Evolutionary conservation across 495 filamentous ascomycete species (phyloP).

Genomic region (Umbilicaria muhlenbergii): DNA sequence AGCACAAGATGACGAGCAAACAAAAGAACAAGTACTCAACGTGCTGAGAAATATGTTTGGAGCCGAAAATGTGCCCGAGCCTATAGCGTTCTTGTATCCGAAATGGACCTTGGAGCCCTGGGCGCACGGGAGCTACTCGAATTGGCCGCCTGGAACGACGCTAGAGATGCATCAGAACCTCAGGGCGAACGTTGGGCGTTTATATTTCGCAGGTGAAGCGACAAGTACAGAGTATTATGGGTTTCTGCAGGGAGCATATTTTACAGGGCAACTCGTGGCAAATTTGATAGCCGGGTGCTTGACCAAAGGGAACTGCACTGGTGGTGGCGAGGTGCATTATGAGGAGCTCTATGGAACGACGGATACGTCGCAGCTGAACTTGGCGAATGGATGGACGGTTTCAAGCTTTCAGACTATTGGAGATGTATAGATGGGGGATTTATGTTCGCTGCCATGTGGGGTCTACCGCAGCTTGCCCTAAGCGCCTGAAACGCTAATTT

Average conservation of each 20-base stretch:
- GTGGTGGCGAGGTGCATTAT: constrained; percentile 18
- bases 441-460: too few relatives aligned
- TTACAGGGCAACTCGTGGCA: constrained; percentile 41
- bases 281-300: constrained; percentile 32
- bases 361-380: constrained; percentile 12
- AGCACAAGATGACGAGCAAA: constrained; percentile 42
- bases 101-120: constrained; percentile 53
- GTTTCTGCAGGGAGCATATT: constrained; percentile 55
- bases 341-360: constrained; percentile 18
- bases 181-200: constrained; percentile 44
- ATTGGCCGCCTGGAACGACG: constrained; percentile 53
- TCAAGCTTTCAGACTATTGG: constrained; percentile 10
- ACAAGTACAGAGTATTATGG: constrained; percentile 56
- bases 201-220: constrained; percentile 62
- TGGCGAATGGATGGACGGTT: constrained; percentile 20
- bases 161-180: constrained; percentile 60
- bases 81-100: constrained; percentile 53
- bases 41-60: constrained; percentile 56
- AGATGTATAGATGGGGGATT: not conserved
- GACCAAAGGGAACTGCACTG: constrained; percentile 5
- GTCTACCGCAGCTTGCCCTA: too few relatives aligned
- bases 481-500: too few relatives aligned
- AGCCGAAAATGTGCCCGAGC: constrained; percentile 42
- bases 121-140: constrained; percentile 56
- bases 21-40: constrained; percentile 40